phyloP scores from a whole-genome alignment of 495 filamentous ascomycete species.

The Trichoderma reesei region DNA sequence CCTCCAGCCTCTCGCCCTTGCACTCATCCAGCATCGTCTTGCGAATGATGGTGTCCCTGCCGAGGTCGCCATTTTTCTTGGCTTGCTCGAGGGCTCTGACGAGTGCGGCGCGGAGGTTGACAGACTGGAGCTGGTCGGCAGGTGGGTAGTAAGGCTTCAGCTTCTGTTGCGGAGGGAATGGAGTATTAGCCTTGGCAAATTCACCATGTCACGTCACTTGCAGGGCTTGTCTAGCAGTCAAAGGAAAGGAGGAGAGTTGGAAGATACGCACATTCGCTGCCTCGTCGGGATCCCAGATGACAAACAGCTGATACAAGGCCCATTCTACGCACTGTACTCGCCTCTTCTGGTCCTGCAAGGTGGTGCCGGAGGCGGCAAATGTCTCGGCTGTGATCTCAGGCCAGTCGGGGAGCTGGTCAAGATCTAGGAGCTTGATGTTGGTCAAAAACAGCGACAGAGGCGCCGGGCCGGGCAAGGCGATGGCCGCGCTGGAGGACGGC shows the following conservation, averaged over 20 bases:
- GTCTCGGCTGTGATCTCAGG: slow-evolving; percentile 54
- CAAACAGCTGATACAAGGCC: slow-evolving; percentile 72
- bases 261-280: slow-evolving; percentile 51
- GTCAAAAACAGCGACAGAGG: slow-evolving; percentile 58
- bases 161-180: slow-evolving; percentile 45
- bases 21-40: slow-evolving; percentile 93
- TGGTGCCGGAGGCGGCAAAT: slow-evolving; percentile 55
- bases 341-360: slow-evolving; percentile 59
- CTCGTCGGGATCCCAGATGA: slow-evolving; percentile 67
- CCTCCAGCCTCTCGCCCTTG: slow-evolving; percentile 70
- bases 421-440: slow-evolving; percentile 68
- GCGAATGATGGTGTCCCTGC: slow-evolving; percentile 64
- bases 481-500: neutral
- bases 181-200: slow-evolving; percentile 12
- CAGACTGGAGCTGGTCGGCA: slow-evolving; percentile 72
- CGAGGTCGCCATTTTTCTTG: slow-evolving; percentile 77
- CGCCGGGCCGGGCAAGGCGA: slow-evolving; percentile 32
- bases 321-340: slow-evolving; percentile 74
- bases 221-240: slow-evolving; percentile 6
- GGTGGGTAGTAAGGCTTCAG: slow-evolving; percentile 83
- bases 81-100: slow-evolving; percentile 66
- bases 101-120: slow-evolving; percentile 80
- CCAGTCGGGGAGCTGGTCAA: slow-evolving; percentile 69
- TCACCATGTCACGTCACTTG: slow-evolving; percentile 2
- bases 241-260: neutral